These are phyloP conservation scores for Ascochyta viciae-villosae DNA, from an alignment of 2,329 filamentous ascomycete genomes.

Conservation along the genomic window DNA sequence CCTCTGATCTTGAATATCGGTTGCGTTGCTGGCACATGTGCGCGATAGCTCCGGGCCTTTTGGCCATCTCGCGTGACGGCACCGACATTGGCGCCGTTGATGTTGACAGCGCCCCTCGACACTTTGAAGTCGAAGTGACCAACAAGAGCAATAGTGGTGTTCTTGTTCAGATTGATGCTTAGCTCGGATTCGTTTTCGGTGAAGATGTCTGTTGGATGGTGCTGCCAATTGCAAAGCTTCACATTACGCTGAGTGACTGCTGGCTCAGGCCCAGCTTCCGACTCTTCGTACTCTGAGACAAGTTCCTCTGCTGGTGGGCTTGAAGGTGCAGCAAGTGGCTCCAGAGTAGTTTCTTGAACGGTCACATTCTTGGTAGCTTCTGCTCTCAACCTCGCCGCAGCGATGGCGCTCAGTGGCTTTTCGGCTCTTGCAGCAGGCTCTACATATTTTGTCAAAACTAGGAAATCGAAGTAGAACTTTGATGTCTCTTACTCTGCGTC, in stretches of 20 bases:
- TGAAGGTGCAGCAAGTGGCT: constrained; percentile 23
- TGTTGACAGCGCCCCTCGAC: constrained; percentile 65
- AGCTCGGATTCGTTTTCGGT: constrained; percentile 35
- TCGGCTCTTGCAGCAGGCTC: constrained; percentile 11
- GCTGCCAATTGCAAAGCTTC: constrained; percentile 44
- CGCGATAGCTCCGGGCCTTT: constrained; percentile 50
- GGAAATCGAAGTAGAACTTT: neutral
- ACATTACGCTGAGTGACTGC: constrained; percentile 25
- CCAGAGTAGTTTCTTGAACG: constrained; percentile 20
- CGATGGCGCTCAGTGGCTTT: constrained; percentile 44
- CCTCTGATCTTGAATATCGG: constrained; percentile 69
- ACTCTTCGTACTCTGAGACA: constrained; percentile 28
- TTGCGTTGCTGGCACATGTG: constrained; percentile 73
- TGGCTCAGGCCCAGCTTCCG: constrained; percentile 25
- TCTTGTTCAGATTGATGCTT: constrained; percentile 38
- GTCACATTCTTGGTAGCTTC: constrained; percentile 22
- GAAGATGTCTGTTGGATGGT: constrained; percentile 28
- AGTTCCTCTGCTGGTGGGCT: constrained; percentile 23
- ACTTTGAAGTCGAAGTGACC: constrained; percentile 74
- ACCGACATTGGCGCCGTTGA: constrained; percentile 70
- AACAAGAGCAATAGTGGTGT: constrained; percentile 52
- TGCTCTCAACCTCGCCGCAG: constrained; percentile 41
- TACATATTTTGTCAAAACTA: constrained; percentile 13
- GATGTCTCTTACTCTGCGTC: constrained; percentile 17
- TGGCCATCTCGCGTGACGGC: constrained; percentile 44